A percentile compares a stretch with the other conserved stretches of the same genome.
Conservation (phyloP, 208 protist species). For the Acanthamoeba royreba region DNA sequence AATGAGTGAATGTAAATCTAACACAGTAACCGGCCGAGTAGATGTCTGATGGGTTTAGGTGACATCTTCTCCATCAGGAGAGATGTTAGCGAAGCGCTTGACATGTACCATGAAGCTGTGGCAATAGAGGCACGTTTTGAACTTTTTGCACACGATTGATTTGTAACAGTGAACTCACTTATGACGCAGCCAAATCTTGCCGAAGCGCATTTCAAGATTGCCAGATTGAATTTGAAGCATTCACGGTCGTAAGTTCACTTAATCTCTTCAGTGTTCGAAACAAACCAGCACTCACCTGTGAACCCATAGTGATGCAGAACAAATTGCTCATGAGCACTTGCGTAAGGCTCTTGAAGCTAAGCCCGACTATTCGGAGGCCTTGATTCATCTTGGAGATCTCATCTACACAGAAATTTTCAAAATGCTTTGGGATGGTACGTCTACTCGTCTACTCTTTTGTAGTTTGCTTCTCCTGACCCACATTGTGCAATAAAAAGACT, state of each 20-base stretch:
- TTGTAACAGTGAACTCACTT: not conserved
- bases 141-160: not conserved
- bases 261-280: not conserved
- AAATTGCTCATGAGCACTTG: not conserved
- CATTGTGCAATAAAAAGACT: not conserved
- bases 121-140: not conserved
- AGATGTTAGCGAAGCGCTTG: not conserved
- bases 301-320: not conserved
- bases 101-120: not conserved
- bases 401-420: not conserved
- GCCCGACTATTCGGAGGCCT: not conserved
- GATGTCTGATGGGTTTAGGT: not conserved
- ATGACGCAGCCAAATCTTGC: not conserved
- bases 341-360: not conserved
- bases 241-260: not conserved
- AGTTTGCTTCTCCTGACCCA: not conserved
- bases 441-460: no score
- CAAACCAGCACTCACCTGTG: not conserved
- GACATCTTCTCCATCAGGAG: not conserved
- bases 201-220: not conserved
- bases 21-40: not conserved
- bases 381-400: not conserved
- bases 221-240: not conserved
- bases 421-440: no score
- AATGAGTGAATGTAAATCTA: not conserved